phyloP scores from a whole-genome alignment of 768 basidiomycete genomes.

The Lactarius vividus region DNA sequence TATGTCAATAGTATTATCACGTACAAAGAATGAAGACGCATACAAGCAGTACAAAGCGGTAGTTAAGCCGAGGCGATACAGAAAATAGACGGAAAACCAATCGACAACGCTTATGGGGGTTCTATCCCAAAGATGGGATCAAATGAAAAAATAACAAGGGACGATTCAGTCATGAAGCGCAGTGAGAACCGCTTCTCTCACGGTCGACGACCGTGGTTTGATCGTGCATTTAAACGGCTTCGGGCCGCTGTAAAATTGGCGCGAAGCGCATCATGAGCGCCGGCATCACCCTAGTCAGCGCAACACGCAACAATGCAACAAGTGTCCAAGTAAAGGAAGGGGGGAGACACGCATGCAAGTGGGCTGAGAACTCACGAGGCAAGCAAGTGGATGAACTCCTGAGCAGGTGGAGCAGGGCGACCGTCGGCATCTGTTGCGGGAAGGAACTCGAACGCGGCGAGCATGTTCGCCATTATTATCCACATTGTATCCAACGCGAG shows the following conservation, averaged over 20 bases:
- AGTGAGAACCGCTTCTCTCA: not conserved
- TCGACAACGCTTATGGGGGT: not conserved
- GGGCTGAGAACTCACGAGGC: conserved; percentile 2
- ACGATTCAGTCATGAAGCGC: conserved; percentile 7
- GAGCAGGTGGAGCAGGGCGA: not conserved
- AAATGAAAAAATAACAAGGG: not conserved
- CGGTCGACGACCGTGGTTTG: conserved; percentile 8
- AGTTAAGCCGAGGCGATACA: not conserved
- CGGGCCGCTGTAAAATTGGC: conserved; percentile 8
- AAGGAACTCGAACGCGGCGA: conserved; percentile 19
- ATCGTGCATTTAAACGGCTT: conserved; percentile 21
- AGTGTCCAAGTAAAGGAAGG: not conserved
- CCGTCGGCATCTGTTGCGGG: conserved; percentile 12
- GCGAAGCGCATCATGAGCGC: not conserved
- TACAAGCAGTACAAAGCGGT: not conserved
- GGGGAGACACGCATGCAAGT: not conserved
- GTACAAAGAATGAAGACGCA: not conserved
- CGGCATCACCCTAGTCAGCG: not conserved
- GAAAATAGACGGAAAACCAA: not conserved
- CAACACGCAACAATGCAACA: not conserved
- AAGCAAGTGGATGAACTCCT: conserved; percentile 4
- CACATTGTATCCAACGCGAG: conserved; percentile 10
- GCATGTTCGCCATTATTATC: conserved; percentile 17
- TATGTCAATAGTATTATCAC: not conserved
- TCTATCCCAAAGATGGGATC: not conserved